phyloP scores from a whole-genome alignment of 2,329 filamentous ascomycete species.

The Colletotrichum noveboracense region DNA sequence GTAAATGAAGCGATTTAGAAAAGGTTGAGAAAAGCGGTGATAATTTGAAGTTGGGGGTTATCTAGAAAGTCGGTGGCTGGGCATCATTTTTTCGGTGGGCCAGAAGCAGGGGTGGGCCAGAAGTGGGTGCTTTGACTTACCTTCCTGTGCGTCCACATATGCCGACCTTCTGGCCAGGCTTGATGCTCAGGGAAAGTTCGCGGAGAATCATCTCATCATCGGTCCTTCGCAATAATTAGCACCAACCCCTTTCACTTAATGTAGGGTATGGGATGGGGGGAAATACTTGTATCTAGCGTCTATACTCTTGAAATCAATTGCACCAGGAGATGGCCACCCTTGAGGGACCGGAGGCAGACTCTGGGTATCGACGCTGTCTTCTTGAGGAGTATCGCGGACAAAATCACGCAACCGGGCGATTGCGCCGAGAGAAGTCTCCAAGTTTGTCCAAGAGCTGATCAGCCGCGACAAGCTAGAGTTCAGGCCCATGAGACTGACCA shows the following conservation, averaged over 20 bases:
- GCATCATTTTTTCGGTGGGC: too few species aligned
- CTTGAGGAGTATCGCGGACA: conserved; percentile 27
- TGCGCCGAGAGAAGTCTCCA: conserved; percentile 33
- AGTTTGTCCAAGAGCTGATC: conserved; percentile 35
- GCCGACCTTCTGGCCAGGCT: conserved; percentile 35
- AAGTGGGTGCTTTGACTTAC: too few species aligned
- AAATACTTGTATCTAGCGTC: conserved; percentile 33
- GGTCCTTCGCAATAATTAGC: background rate
- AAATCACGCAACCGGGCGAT: conserved; percentile 32
- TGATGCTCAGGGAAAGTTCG: conserved; percentile 29
- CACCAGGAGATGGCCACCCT: conserved; percentile 36
- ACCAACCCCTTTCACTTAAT: background rate
- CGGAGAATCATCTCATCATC: conserved; percentile 24
- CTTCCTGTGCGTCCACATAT: conserved; percentile 40
- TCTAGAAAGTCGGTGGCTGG: too few species aligned
- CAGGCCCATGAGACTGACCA: conserved; percentile 36
- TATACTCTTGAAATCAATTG: conserved; percentile 35
- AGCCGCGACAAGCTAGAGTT: conserved; percentile 33
- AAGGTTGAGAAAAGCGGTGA: too few species aligned
- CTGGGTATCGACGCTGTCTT: conserved; percentile 27
- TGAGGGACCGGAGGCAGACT: conserved; percentile 21
- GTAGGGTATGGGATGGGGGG: background rate
- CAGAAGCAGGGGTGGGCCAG: too few species aligned
- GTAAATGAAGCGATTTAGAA: too few species aligned
- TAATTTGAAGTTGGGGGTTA: too few species aligned